Evolutionary conservation across 306 rosid species (phyloP).

Genomic region (Fragaria ananassa): DNA sequence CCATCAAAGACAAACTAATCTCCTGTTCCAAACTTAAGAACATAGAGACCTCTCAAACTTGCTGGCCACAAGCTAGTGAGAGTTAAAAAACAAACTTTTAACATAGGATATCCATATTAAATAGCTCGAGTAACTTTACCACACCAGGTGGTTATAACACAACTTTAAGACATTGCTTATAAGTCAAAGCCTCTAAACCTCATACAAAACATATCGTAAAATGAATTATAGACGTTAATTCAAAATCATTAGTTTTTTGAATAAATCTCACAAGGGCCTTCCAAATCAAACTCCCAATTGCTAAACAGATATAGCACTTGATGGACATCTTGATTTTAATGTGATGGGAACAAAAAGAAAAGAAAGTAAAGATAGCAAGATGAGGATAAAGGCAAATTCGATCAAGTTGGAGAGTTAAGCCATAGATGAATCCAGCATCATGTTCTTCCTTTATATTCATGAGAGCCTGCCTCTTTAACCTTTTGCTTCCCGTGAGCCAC

Average conservation of each 20-base stretch:
- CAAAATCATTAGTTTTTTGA: not conserved
- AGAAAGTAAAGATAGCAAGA: not conserved
- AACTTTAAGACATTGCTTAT: too few species aligned
- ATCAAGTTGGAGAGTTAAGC: conserved; percentile 34
- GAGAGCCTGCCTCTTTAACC: not conserved
- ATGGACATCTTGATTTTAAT: not conserved
- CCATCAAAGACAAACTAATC: too few species aligned
- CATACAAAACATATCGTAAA: too few species aligned
- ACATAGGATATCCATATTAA: too few species aligned
- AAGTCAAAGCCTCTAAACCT: too few species aligned
- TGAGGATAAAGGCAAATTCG: conserved; percentile 5
- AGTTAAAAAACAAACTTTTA: too few species aligned
- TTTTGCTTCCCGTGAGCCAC: conserved; percentile 46
- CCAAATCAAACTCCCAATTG: not conserved
- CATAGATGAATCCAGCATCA: conserved; percentile 11
- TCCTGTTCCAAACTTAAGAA: too few species aligned
- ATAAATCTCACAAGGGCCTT: not conserved
- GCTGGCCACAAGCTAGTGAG: too few species aligned
- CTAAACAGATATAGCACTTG: not conserved
- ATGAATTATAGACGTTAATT: too few species aligned
- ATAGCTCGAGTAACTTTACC: too few species aligned
- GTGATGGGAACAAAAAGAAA: not conserved
- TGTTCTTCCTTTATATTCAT: not conserved
- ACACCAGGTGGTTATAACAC: too few species aligned
- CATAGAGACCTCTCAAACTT: too few species aligned